Conservation (phyloP, 1,284 basidiomycete genomes). For the Ustilago bromivora region DNA sequence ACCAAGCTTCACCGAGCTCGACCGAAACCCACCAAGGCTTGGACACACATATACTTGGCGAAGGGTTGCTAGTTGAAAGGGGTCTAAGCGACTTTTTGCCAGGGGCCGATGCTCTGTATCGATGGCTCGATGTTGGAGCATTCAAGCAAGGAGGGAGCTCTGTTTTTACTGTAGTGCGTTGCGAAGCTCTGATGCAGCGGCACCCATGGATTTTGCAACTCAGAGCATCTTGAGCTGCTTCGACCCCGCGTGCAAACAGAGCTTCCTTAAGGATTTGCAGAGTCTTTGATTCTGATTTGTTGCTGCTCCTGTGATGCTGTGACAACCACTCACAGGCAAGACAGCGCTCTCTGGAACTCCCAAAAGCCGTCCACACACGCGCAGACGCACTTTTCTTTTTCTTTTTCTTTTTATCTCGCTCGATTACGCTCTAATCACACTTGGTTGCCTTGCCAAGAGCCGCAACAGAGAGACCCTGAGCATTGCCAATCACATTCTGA, state of each 20-base stretch:
- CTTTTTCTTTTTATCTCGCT: not conserved
- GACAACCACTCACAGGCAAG: not conserved
- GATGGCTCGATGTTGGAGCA: not conserved
- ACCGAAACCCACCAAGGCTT: not conserved
- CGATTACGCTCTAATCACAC: conserved; percentile 2
- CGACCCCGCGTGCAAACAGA: not conserved
- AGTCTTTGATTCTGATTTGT: not conserved
- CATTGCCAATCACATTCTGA: not conserved
- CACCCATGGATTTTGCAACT: conserved; percentile 3
- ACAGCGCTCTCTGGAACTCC: not conserved
- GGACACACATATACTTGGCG: not conserved
- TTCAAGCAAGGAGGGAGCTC: not conserved
- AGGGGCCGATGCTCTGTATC: not conserved
- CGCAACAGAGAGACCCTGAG: not conserved
- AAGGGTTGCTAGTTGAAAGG: not conserved
- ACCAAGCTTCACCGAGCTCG: not conserved
- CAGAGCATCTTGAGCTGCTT: not conserved
- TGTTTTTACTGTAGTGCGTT: not conserved
- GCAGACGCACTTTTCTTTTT: not conserved
- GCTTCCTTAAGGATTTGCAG: not conserved
- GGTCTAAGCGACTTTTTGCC: not conserved
- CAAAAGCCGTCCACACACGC: not conserved
- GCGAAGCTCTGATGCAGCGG: not conserved
- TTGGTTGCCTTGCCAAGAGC: not conserved
- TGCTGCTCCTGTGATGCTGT: not conserved